Percentiles rank a stretch among this genome's conserved stretches.
Evolutionary conservation across 148 eudicot species (phyloP).

Genomic region (Persicaria maculosa): DNA sequence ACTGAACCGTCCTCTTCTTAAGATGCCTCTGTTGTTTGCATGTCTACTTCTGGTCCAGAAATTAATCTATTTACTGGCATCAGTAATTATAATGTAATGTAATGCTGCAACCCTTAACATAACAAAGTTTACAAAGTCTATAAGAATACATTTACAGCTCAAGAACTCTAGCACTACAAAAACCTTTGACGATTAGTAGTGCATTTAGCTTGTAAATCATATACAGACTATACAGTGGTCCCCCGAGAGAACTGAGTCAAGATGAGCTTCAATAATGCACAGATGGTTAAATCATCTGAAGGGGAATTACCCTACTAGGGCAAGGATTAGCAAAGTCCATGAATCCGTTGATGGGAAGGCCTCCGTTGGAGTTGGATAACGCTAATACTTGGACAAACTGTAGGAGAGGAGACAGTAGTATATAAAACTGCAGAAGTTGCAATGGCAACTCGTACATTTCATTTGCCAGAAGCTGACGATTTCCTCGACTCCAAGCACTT

Average conservation of each 20-base stretch:
- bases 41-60: neutral
- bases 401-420: neutral
- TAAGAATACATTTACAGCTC: neutral
- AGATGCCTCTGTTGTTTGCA: neutral
- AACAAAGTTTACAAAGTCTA: neutral
- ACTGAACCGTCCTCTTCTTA: neutral
- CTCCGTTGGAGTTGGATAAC: neutral
- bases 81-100: too few species aligned
- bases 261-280: neutral
- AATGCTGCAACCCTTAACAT: neutral
- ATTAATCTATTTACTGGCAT: neutral
- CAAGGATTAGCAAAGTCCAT: neutral
- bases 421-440: neutral
- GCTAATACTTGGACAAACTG: neutral
- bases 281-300: neutral
- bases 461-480: neutral
- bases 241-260: neutral
- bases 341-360: constrained; percentile 1
- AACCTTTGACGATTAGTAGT: neutral
- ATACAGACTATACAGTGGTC: neutral
- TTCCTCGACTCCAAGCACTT: neutral
- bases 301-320: neutral
- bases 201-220: too few species aligned
- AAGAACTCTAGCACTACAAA: neutral
- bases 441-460: neutral